Evolutionary conservation across 1,139 yeast species (phyloP).

Genomic region (Taphrina pruni): DNA sequence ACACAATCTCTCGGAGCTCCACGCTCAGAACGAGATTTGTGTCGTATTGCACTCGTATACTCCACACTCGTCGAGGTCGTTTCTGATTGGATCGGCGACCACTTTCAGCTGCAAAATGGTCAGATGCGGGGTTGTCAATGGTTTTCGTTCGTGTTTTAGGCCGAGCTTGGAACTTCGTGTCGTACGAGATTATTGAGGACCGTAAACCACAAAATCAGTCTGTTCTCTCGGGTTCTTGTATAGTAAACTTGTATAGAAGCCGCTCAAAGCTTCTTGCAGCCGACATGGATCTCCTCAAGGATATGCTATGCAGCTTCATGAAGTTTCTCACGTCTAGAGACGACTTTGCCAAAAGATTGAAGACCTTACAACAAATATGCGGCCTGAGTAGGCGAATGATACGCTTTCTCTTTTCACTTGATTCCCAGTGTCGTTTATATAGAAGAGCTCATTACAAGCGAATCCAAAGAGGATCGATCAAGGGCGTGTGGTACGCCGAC

Average conservation of each 20-base stretch:
- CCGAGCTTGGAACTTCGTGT: not conserved
- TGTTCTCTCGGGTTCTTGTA: too few species aligned
- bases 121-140: not conserved
- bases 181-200: not conserved
- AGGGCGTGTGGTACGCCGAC: slow-evolving; percentile 31
- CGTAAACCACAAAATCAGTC: not conserved
- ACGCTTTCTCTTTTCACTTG: slow-evolving; percentile 20
- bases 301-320: slow-evolving; percentile 20
- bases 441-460: slow-evolving; percentile 19
- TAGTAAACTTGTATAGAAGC: too few species aligned
- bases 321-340: slow-evolving; percentile 15
- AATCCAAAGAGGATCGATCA: slow-evolving; percentile 24
- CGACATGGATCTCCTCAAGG: slow-evolving; percentile 24
- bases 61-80: not conserved
- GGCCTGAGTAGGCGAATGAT: not conserved
- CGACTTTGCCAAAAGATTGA: slow-evolving; percentile 12
- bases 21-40: not conserved
- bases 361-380: slow-evolving; percentile 4
- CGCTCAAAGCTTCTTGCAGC: not conserved
- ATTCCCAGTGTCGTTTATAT: slow-evolving; percentile 13
- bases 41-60: not conserved
- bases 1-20: not conserved
- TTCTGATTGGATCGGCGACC: slow-evolving; percentile 7
- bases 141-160: not conserved
- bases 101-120: not conserved